Base-by-base conservation (phyloP, 352 stramenopile species). In the Pythium brassicae region DNA sequence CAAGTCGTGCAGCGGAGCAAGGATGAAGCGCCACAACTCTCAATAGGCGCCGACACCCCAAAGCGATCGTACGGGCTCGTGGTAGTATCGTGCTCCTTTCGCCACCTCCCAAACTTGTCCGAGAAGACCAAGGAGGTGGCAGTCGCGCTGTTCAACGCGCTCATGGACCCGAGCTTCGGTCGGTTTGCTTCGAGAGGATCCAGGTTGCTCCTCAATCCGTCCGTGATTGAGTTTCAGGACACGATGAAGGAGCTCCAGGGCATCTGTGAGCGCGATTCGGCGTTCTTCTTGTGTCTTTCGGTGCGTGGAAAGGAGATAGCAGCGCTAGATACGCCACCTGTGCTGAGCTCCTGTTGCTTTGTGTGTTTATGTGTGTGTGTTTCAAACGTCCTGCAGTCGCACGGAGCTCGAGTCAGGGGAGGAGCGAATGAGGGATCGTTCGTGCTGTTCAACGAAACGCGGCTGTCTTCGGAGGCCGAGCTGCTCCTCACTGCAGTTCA, bases 191-290 rank as follows among this genome's bases (percentile, higher is more conserved):
- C 50, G 10, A 69, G 73, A 57, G 77, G 77, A 0, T 87, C 71
- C 11, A 76, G 80, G 49, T 43, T 93, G 32, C 59, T 93, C 9
- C 37, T 93, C 23, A 93, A 93, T 58, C 83, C 83, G n/a, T 92
- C 83, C 2, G 63, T 90, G 8, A 85, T 93, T 57, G 78, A 93
- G 40, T 91, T 93, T 27, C 78, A 89, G 59, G 75, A 87, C 45
- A 78, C 76, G 10, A 82, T 89, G 72, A 75, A 75, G 44, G 83
- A 93, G 19, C 49, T 93, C 1, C 63, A 69, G 15, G 44, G 52
- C 14, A 62, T 87, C 34, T 76, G 66, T 15, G 53, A 64, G 0
- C 57, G 43, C 14, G 58, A 88, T 20, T 74, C 76, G 4, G 69
- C 77, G 2, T 85, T 90, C 57, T 86, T 89, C 59, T 59, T 92